Evolutionary conservation across 2,329 filamentous ascomycete species (phyloP).

Genomic region (Davidsoniella neocaledoniae): DNA sequence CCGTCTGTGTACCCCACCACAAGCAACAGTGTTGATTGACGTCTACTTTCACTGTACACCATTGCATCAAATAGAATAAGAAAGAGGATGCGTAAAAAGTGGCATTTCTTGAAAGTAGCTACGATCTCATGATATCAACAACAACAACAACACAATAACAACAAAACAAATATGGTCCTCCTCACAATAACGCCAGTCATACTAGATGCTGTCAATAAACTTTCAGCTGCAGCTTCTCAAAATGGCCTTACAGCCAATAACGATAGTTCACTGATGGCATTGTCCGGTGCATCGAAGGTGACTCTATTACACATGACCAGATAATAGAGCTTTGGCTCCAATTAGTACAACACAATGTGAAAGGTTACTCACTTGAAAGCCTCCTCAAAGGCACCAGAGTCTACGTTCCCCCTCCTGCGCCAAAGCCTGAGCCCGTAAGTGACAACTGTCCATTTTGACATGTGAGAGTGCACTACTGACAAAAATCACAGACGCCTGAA

Average conservation of each 20-base stretch:
- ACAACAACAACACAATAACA: background rate
- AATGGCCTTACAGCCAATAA: background rate
- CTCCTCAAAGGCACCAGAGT: constrained; percentile 56
- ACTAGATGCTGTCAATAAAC: constrained; percentile 39
- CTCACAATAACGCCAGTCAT: constrained; percentile 59
- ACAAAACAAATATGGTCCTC: constrained; percentile 44
- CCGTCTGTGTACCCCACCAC: too few species aligned
- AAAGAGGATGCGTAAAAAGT: too few species aligned
- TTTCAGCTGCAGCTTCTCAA: constrained; percentile 10
- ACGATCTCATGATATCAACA: background rate
- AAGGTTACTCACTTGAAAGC: constrained; percentile 40
- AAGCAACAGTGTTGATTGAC: too few species aligned
- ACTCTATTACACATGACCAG: constrained; percentile 56
- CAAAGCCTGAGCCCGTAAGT: constrained; percentile 60
- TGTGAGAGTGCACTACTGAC: constrained; percentile 4
- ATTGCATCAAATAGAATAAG: too few species aligned
- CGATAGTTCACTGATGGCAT: background rate
- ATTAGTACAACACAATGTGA: constrained; percentile 24
- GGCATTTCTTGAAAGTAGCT: too few species aligned
- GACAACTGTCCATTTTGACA: constrained; percentile 8
- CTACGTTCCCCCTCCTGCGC: constrained; percentile 64
- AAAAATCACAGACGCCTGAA: constrained; percentile 44
- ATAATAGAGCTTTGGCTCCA: constrained; percentile 44
- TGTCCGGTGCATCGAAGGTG: constrained; percentile 30
- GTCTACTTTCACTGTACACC: too few species aligned